Evolutionary conservation across 176 grass and related monocot species (phyloP).

Genomic region (Alopecurus myosuroides): DNA sequence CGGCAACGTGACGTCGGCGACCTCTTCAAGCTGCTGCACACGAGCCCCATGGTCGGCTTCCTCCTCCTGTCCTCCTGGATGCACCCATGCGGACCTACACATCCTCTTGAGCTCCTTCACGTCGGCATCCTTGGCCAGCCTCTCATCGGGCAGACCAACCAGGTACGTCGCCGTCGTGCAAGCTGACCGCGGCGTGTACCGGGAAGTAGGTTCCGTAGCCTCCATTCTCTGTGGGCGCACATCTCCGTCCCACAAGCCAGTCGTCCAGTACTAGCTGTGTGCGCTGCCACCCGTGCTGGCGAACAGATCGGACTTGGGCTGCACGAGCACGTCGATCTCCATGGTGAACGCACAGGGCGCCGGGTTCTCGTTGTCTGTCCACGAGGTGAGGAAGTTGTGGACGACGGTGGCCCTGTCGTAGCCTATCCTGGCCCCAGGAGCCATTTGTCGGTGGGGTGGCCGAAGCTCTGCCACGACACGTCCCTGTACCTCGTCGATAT

Average conservation of each 20-base stretch:
- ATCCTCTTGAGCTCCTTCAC: constrained; percentile 37
- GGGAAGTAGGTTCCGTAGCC: constrained; percentile 34
- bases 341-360: constrained; percentile 46
- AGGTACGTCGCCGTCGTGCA: constrained; percentile 38
- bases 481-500: constrained; percentile 42
- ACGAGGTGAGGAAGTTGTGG: constrained; percentile 45
- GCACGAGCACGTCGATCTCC: constrained; percentile 29
- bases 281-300: not conserved
- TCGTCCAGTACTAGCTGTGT: constrained; percentile 36
- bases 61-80: constrained; percentile 43
- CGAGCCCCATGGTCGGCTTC: constrained; percentile 47
- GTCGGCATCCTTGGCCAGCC: constrained; percentile 25
- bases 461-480: no score
- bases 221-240: not conserved
- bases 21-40: constrained; percentile 49
- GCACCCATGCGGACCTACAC: constrained; percentile 45
- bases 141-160: constrained; percentile 37
- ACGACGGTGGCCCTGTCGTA: constrained; percentile 27
- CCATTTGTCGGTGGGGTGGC: constrained; percentile 65
- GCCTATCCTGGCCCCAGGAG: constrained; percentile 55
- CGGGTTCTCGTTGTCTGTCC: constrained; percentile 38
- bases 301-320: constrained; percentile 24
- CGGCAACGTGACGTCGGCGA: constrained; percentile 17
- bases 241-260: constrained; percentile 41
- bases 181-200: constrained; percentile 29